Base-by-base conservation (phyloP, 1,284 basidiomycete genomes). In the Microbotryomycetes sp. region DNA sequence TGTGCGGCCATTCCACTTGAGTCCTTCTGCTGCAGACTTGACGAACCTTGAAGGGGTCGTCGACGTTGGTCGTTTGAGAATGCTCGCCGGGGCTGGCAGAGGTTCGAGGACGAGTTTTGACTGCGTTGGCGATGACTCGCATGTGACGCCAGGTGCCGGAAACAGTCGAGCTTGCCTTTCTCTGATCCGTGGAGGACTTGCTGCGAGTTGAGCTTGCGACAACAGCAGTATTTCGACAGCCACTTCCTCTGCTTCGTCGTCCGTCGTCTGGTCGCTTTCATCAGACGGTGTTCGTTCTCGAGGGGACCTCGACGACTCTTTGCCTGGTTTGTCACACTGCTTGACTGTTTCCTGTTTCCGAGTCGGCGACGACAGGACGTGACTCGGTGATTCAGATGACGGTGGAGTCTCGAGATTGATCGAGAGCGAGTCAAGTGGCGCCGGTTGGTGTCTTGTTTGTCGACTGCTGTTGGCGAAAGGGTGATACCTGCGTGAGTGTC, bases 211-310 rank as follows among this genome's bases (percentile, higher is more conserved):
- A 9, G 28, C 26, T n/a, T 48, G 12, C 6, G 36, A 16, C 25
- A 60, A 47, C 6, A 60, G 53, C 23, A 54, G 50, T 15, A 19
- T 19, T 23, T 42, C 52, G 47, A 68, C 64, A 22, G 49, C 52
- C 9, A 56, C 31, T 30, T 50, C 54, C 42, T 67, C 66, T 7
- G 51, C 53, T 49, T 67, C 66, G 53, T 56, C 56, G 57, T 68
- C 63, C 4, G 60, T 59, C 16, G 29, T 51, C 0, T 48, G 46
- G 16, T 58, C 62, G 22, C 53, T 57, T 12, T 59, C 63, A 5
- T 51, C 59, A n/a, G n/a, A n/a, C n/a, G n/a, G n/a, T n/a, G n/a
- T n/a, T n/a, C n/a, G n/a, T n/a, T n/a, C n/a, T n/a, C n/a, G n/a
- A n/a, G n/a, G n/a, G n/a, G n/a, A n/a, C n/a, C n/a, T n/a, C n/a